Base-by-base conservation (phyloP, 176 grass and related monocot species). In the Oropetium thomaeum region DNA sequence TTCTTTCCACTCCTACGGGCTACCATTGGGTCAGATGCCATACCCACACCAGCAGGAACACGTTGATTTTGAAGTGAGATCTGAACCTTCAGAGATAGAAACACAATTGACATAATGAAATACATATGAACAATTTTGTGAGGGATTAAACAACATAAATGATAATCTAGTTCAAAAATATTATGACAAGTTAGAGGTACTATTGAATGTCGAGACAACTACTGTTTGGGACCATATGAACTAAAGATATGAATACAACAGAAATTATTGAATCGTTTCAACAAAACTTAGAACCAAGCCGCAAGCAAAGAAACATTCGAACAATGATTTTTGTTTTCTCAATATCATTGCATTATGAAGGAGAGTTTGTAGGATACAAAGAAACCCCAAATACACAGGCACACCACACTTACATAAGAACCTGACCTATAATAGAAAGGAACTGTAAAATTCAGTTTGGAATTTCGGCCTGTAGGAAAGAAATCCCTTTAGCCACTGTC, bases 11-110 rank as follows among this genome's bases (percentile, higher is more conserved):
- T 88, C 89, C 81, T 85, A 34, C 75, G 87, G 27, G 35, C 58
- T 13, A 79, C 65, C 93, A 96, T 96, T 74, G 93, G 89, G 80
- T 96, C 93, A 60, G 81, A 89, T 71, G 84, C 89, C 40, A 96
- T 83, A 76, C 89, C 89, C 70, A 96, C 83, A 45, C 89, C 93
- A 85, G 27, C 49, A 69, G 83, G 83, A 72, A 83, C 59, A 34
- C 20, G 70, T 82, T 93, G 79, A 73, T 77, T 69, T 84, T 73
- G 62, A 25, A 83, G 58, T 45, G 73, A 92, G 74, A 93, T 86
- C 12, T 83, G 77, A 62, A 93, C 90, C 90, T 89, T 66, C 37
- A 78, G 25, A 47, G 42, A 37, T 39, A 53, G 32, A 61, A 71
- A 47, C 23, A 81, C 30, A 67, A 53, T 15, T 8, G 40, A 45